Evolutionary conservation across 176 grass and related monocot species (phyloP).

Genomic region (Rhynchospora tenuis): DNA sequence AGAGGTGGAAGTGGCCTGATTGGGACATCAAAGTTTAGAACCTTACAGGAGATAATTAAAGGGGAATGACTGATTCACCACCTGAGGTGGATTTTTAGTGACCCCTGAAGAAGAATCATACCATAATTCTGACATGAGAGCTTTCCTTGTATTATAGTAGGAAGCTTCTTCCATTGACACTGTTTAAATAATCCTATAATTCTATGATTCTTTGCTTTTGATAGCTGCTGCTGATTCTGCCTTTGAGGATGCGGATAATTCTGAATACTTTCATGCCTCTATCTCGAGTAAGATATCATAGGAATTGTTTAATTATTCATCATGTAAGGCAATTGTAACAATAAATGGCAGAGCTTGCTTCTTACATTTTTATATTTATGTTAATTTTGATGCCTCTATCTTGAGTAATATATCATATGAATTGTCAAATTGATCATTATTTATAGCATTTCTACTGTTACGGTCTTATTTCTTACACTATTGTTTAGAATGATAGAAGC

Average conservation of each 20-base stretch:
- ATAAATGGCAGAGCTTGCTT: background rate
- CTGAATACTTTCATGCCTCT: conserved; percentile 97
- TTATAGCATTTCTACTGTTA: no score
- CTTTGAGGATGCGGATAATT: conserved; percentile 74
- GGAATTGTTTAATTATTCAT: background rate
- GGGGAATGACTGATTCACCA: background rate
- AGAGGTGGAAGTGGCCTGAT: background rate
- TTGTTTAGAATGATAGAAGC: background rate
- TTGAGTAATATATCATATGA: no score
- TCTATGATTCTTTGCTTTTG: conserved; percentile 35
- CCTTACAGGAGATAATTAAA: background rate
- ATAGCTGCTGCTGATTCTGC: conserved; percentile 96
- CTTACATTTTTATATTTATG: background rate
- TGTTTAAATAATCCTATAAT: background rate
- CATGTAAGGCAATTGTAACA: background rate
- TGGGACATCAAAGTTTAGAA: background rate
- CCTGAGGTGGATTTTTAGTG: background rate
- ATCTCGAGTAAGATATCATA: conserved; percentile 70
- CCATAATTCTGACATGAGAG: background rate
- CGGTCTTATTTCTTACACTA: no score
- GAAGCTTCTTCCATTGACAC: background rate
- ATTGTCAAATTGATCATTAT: no score
- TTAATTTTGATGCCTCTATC: no score
- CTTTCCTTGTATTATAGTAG: background rate
- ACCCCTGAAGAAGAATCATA: background rate